Evolutionary conservation across 2,329 filamentous ascomycete species (phyloP).

Genomic region (Seiridium unicorne): DNA sequence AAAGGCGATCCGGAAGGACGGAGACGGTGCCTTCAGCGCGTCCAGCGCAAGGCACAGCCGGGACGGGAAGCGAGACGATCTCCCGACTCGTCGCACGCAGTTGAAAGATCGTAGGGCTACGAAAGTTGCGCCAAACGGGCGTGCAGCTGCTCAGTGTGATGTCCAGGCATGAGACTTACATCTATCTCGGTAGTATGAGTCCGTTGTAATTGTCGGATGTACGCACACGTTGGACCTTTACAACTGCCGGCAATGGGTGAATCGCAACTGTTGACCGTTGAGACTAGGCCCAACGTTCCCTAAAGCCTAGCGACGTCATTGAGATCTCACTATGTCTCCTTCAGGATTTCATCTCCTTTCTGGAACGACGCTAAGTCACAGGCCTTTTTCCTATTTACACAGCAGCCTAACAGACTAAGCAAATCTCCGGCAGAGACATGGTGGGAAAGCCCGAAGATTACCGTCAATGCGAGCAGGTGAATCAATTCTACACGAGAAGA

Average conservation of each 20-base stretch:
- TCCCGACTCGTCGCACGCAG: neutral
- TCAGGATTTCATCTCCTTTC: neutral
- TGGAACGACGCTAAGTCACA: neutral
- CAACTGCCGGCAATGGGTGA: neutral
- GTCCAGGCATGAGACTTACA: too few species aligned
- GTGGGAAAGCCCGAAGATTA: neutral
- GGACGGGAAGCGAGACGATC: neutral
- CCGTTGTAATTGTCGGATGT: too few species aligned
- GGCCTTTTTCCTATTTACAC: too few species aligned
- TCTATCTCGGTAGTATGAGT: too few species aligned
- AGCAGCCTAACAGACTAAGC: too few species aligned
- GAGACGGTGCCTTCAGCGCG: too few species aligned
- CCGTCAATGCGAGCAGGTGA: neutral
- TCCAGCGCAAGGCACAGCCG: neutral
- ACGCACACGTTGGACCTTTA: neutral
- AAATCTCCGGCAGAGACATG: neutral
- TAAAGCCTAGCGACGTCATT: neutral
- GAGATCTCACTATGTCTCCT: neutral
- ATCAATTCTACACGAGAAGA: neutral
- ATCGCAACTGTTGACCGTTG: neutral
- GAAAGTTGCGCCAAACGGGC: neutral
- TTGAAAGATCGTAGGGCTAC: neutral
- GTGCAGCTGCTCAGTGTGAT: too few species aligned
- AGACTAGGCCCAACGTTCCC: neutral
- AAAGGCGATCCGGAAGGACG: neutral